phyloP scores from a whole-genome alignment of 805 yeast species.

The Candida nonsorbophila region DNA sequence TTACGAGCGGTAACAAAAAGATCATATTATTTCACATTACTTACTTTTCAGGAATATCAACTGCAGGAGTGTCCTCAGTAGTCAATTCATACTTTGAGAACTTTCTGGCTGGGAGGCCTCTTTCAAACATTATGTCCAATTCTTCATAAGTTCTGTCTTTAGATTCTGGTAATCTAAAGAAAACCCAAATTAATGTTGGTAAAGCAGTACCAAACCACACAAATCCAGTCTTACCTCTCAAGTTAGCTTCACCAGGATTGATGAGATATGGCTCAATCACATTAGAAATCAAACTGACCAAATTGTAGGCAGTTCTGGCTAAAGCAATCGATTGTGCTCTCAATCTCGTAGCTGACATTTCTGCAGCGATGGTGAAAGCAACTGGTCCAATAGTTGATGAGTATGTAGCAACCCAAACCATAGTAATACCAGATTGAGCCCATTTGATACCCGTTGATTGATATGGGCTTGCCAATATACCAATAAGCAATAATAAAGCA shows the following conservation, averaged over 20 bases:
- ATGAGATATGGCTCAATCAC: slow-evolving; percentile 45
- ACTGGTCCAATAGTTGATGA: slow-evolving; percentile 40
- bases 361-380: slow-evolving; percentile 33
- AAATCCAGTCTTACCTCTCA: slow-evolving; percentile 47
- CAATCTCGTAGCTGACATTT: slow-evolving; percentile 33
- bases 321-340: slow-evolving; percentile 37
- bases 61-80: slow-evolving; percentile 29
- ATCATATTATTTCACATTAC: too few species aligned
- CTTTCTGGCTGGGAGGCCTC: slow-evolving; percentile 12
- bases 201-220: slow-evolving; percentile 36
- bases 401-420: slow-evolving; percentile 21
- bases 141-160: slow-evolving; percentile 33
- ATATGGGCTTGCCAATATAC: slow-evolving; percentile 23
- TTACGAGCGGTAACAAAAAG: too few species aligned
- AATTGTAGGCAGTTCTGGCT: slow-evolving; percentile 21
- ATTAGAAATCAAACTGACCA: slow-evolving; percentile 25
- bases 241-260: slow-evolving; percentile 41
- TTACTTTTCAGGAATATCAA: too few species aligned
- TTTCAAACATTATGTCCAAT: slow-evolving; percentile 28
- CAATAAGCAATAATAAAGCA: slow-evolving; percentile 34
- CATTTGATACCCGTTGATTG: slow-evolving; percentile 12
- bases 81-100: slow-evolving; percentile 26
- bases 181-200: slow-evolving; percentile 13
- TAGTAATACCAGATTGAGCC: slow-evolving; percentile 19
- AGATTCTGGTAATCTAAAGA: slow-evolving; percentile 31